Percentiles rank a stretch among this genome's conserved stretches.
These are phyloP conservation scores for Neurospora sp. DNA, from an alignment of 495 filamentous ascomycete species.

Conservation along the genomic window DNA sequence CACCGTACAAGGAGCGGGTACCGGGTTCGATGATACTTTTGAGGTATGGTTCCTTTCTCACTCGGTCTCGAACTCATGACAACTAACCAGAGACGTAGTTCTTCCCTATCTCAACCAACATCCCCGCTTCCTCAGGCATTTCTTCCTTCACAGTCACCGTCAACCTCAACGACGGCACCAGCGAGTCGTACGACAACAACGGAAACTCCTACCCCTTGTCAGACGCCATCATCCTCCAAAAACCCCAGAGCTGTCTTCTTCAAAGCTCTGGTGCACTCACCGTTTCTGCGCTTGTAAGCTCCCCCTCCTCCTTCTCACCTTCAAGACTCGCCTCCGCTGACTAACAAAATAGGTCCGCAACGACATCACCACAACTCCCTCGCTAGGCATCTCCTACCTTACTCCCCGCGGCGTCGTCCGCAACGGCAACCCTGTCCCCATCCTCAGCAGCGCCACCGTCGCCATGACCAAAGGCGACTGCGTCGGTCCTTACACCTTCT, in stretches of 20 bases:
- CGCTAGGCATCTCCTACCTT: conserved; percentile 39
- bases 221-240: conserved; percentile 35
- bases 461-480: conserved; percentile 40
- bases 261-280: conserved; percentile 30
- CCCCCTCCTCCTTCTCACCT: not conserved
- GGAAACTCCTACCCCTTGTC: conserved; percentile 34
- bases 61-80: not conserved
- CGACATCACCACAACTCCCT: conserved; percentile 30
- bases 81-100: conserved; percentile 22
- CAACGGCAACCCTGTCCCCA: conserved; percentile 37
- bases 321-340: not conserved
- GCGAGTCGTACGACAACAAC: conserved; percentile 35
- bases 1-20: conserved; percentile 34
- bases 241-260: conserved; percentile 37
- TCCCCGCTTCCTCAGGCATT: conserved; percentile 31
- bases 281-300: conserved; percentile 29
- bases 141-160: conserved; percentile 36
- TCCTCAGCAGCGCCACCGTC: conserved; percentile 30
- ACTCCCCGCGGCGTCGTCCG: conserved; percentile 25
- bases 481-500: conserved; percentile 44
- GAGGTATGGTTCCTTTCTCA: conserved; percentile 25
- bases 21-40: conserved; percentile 52
- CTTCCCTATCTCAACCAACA: conserved; percentile 31
- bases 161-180: conserved; percentile 32
- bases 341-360: conserved; percentile 35